These are phyloP conservation scores for Umbelopsis sp. DNA, from an alignment of 192 early-diverging fungal species.

Conservation along the genomic window DNA sequence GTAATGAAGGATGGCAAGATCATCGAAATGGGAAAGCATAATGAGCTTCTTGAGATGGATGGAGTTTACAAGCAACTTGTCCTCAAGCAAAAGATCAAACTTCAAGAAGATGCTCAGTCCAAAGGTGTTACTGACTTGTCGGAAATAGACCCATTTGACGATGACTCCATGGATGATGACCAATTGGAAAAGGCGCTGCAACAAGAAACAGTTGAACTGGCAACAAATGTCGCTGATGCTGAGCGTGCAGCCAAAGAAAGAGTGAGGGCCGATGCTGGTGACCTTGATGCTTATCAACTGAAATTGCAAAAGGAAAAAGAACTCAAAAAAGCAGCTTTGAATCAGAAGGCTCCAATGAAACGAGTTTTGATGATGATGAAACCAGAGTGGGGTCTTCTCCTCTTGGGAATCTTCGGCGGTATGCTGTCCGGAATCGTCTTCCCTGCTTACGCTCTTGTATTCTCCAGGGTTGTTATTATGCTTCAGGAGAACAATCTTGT, in stretches of 20 bases:
- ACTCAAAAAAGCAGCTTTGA: slow-evolving; percentile 32
- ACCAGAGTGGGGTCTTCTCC: slow-evolving; percentile 52
- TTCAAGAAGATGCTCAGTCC: slow-evolving; percentile 11
- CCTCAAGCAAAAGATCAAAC: slow-evolving; percentile 60
- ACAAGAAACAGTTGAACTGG: slow-evolving; percentile 46
- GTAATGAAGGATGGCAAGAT: slow-evolving; percentile 75
- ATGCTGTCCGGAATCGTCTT: slow-evolving; percentile 72
- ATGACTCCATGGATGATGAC: slow-evolving; percentile 14
- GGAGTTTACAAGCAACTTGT: slow-evolving; percentile 71
- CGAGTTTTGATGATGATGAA: slow-evolving; percentile 55
- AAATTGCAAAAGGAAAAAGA: slow-evolving; percentile 41
- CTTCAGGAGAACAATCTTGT: slow-evolving; percentile 21
- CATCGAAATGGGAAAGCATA: slow-evolving; percentile 75
- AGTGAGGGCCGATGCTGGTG: slow-evolving; percentile 1
- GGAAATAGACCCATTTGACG: neutral
- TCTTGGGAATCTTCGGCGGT: slow-evolving; percentile 61
- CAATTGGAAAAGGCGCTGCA: slow-evolving; percentile 33
- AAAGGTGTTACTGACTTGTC: neutral
- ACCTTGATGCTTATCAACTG: slow-evolving; percentile 32
- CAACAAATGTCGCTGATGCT: slow-evolving; percentile 4
- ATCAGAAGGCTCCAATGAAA: slow-evolving; percentile 55
- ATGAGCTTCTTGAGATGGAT: slow-evolving; percentile 60
- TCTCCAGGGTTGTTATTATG: slow-evolving; percentile 47
- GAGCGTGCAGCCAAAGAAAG: slow-evolving; percentile 10
- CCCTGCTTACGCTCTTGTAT: slow-evolving; percentile 80